Base-by-base conservation (phyloP, 148 eudicot genomes). In the Silene uniflora region DNA sequence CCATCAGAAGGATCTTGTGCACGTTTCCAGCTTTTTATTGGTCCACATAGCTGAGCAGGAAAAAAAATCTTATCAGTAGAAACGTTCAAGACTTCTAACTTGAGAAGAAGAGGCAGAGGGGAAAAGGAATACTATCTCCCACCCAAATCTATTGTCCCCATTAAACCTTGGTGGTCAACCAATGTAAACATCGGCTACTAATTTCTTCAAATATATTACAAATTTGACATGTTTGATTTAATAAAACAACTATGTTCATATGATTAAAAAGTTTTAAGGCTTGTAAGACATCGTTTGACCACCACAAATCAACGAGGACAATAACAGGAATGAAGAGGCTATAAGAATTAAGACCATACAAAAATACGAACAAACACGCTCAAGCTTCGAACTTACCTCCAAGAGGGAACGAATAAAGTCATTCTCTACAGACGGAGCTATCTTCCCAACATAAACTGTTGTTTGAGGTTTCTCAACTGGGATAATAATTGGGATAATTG, bases 1-100 rank as follows among this genome's bases (percentile, higher is more conserved):
- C 97, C 98, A 85, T 76, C 84, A 46, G 98, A 79, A 9, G 98
- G 97, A 86, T 87, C 94, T 76, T 92, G 98, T 77, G 87, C 80
- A 64, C 97, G 98, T 82, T 92, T 96, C 99, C 98, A 96, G 74
- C 87, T 91, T 89, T 92, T 96, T 47, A 96, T 89, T 60, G 94
- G 93, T 73, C 99, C 99, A 82, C 98, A 96, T 35, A 96, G 89
- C 99, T 96, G 81, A 78, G 83, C 14, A 77, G 79, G 74, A 24
- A 16, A 77, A 35, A 79, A 16, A 73, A 12, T 72, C 42, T 16
- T 60, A 65, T 81, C 47, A 81, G 32, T 21, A 52, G 39, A 70
- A 65, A 68, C 29, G 59, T 71, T 14, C 52, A 42, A 23, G 55
- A 49, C n/a, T 18, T 12, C 3, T 25, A 71, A 42, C 19, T 46